Percentiles rank a stretch among this genome's conserved stretches.
Conservation (phyloP, 108 stramenopile species). For the Discostella pseudostelligera region DNA sequence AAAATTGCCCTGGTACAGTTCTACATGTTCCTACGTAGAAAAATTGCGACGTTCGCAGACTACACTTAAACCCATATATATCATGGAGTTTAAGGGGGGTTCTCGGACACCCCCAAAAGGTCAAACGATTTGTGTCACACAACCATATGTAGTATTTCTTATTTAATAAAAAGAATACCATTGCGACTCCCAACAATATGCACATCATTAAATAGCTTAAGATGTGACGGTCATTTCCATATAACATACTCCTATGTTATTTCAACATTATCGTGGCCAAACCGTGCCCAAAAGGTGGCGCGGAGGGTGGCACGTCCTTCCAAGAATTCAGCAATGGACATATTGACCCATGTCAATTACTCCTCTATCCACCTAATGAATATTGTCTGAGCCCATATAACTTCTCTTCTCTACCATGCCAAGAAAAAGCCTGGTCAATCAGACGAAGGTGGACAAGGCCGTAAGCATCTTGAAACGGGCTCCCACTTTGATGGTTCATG, state of each 20-base stretch:
- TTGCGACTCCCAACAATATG: background rate
- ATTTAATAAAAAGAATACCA: background rate
- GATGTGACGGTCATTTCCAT: too few species aligned
- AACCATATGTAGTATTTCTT: background rate
- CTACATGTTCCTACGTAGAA: too few species aligned
- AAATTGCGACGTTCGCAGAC: too few species aligned
- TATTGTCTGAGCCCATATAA: background rate
- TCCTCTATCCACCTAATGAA: background rate
- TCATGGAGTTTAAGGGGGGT: background rate
- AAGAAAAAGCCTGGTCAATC: background rate
- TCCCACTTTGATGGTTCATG: background rate
- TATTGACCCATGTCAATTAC: too few species aligned
- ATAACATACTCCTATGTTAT: too few species aligned
- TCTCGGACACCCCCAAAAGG: background rate
- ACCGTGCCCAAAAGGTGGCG: too few species aligned
- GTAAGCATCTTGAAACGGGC: background rate
- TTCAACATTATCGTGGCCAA: too few species aligned
- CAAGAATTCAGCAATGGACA: too few species aligned
- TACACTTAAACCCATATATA: too few species aligned
- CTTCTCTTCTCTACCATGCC: background rate
- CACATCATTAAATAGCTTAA: too few species aligned
- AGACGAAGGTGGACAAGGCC: background rate
- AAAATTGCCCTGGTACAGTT: too few species aligned
- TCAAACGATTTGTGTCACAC: constrained; percentile 2
- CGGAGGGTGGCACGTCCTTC: too few species aligned